Evolutionary conservation across 495 filamentous ascomycete genomes (phyloP).

Genomic region (Annulohypoxylon maeteangense): DNA sequence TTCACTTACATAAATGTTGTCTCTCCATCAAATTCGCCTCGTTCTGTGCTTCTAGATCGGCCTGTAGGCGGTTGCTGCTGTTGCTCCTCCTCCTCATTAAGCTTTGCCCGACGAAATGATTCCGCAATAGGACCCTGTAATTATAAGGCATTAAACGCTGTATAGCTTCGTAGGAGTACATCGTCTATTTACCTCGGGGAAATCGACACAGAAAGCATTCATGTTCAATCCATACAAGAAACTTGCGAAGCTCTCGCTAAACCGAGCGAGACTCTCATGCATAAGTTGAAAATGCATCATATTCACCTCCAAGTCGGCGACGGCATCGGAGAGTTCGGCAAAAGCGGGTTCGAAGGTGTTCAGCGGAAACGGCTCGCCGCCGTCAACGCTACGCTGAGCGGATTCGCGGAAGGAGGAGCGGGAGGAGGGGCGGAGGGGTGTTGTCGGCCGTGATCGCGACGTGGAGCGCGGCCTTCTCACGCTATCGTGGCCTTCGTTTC

Average conservation of each 20-base stretch:
- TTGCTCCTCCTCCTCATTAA: constrained; percentile 62
- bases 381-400: constrained; percentile 61
- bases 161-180: neutral
- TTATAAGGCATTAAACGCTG: constrained; percentile 5
- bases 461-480: constrained; percentile 55
- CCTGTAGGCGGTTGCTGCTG: constrained; percentile 6
- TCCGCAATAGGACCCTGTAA: constrained; percentile 61
- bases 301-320: constrained; percentile 95
- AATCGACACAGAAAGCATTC: constrained; percentile 99
- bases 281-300: constrained; percentile 97
- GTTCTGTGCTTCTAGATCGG: constrained; percentile 46
- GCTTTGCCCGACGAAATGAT: constrained; percentile 74
- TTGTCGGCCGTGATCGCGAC: constrained; percentile 83
- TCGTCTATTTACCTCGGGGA: constrained; percentile 77
- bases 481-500: constrained; percentile 47
- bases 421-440: constrained; percentile 90
- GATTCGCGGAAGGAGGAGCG: constrained; percentile 85
- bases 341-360: constrained; percentile 87
- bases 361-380: constrained; percentile 75
- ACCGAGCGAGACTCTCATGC: constrained; percentile 93
- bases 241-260: constrained; percentile 94
- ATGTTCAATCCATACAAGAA: constrained; percentile 97
- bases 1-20: constrained; percentile 85
- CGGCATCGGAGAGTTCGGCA: constrained; percentile 91
- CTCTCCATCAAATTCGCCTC: constrained; percentile 63